phyloP scores from a whole-genome alignment of 192 early-diverging fungal species.

The Diversispora eburnea region DNA sequence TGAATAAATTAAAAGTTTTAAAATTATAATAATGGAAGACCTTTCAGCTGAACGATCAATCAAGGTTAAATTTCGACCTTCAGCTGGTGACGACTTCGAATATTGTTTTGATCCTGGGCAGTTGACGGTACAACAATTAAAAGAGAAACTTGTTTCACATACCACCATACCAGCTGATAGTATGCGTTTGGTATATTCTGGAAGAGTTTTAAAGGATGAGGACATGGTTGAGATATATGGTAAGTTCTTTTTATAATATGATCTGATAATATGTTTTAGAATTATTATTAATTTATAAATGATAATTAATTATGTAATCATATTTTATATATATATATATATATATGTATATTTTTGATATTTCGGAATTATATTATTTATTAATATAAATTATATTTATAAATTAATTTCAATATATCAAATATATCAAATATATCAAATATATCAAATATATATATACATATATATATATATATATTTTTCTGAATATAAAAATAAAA shows the following conservation, averaged over 20 bases:
- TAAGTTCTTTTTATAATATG: slow-evolving; percentile 30
- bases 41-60: neutral
- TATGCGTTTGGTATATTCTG: slow-evolving; percentile 89
- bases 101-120: slow-evolving; percentile 44
- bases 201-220: slow-evolving; percentile 89
- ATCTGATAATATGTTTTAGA: neutral
- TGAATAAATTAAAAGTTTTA: no score
- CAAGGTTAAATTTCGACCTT: slow-evolving; percentile 50
- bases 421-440: no score
- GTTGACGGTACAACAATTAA: slow-evolving; percentile 67
- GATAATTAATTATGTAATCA: neutral
- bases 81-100: slow-evolving; percentile 47
- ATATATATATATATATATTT: no score
- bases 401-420: no score
- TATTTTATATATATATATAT: no score
- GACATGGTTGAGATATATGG: slow-evolving; percentile 70
- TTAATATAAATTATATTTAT: no score
- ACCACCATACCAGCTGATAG: slow-evolving; percentile 51
- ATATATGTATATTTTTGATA: no score
- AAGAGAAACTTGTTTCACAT: slow-evolving; percentile 59
- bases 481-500: no score
- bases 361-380: no score
- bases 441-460: no score
- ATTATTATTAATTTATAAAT: neutral
- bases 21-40: neutral